Evolutionary conservation across 2,329 filamentous ascomycete genomes (phyloP), one percentile per base, ranked within the genome.

Genomic region (Colletotrichum scovillei): DNA sequence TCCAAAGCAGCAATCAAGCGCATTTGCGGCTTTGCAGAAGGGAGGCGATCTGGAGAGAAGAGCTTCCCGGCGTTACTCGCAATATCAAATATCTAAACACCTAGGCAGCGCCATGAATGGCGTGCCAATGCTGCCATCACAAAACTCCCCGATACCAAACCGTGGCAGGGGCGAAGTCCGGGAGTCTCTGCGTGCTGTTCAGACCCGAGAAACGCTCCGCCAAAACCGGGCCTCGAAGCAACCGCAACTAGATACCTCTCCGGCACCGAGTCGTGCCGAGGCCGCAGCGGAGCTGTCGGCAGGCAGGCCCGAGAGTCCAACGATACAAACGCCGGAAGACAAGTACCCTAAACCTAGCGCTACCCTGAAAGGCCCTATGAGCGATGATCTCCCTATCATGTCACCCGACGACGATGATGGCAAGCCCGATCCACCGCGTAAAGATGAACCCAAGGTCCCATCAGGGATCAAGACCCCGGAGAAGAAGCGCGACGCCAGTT

Each of bases 81-180:
- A 95, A 66, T 99, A 98, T 81, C 97, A 99, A 80, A 97, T 99
- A 77, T 94, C 95, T 58, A 98, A 98, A 80, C 95, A 98, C 78
- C 87, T 98, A 2, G 96, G 96, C 12, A 90, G 92, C 19, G 92
- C 93, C 52, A 89, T 93, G 19, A 95, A 92, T 82, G 95, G 94
- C 24, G 92, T 98, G 19, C 95, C 95, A 7, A 93, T 97, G 79
- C 90, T 98, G 24, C 95, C 96, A 30, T 88, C 94, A 32, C 95
- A 97, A 80, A 95, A 92, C 74, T 92, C 93, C 4, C 94, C 94
- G 1, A 89, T 96, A 75, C 95, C 95, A 5, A 98, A 98, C 79
- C 89, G 95, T 74, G 95, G 95, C 35, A 89, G 94, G 73, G 87
- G 85, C 46, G 95, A 97, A 81, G 91, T 93, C 22, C 89, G 94